phyloP scores from a whole-genome alignment of 352 stramenopile species.

The Phytophthora cactorum region DNA sequence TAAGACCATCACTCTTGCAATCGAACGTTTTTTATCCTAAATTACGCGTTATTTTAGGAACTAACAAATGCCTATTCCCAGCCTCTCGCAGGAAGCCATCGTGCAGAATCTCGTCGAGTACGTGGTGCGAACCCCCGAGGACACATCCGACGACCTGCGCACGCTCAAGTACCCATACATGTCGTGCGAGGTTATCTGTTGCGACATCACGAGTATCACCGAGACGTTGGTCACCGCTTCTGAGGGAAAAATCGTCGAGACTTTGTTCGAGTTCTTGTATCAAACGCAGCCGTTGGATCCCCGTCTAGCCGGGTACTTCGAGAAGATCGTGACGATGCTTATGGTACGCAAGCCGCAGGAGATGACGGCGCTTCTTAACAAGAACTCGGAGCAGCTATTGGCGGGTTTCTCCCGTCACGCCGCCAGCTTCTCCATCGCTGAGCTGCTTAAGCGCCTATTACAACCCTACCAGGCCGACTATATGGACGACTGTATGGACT shows the following conservation, averaged over 20 bases:
- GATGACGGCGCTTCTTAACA: slow-evolving; percentile 87
- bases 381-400: slow-evolving; percentile 77
- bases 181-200: slow-evolving; percentile 98
- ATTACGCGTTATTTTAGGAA: slow-evolving; percentile 1
- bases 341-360: slow-evolving; percentile 90
- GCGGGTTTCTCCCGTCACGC: slow-evolving; percentile 68
- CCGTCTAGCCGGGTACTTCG: slow-evolving; percentile 96
- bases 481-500: slow-evolving; percentile 90
- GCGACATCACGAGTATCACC: slow-evolving; percentile 94
- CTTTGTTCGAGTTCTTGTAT: slow-evolving; percentile 93
- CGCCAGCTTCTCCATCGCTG: slow-evolving; percentile 80
- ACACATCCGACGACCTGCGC: slow-evolving; percentile 62
- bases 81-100: slow-evolving; percentile 69
- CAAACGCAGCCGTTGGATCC: slow-evolving; percentile 87
- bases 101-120: slow-evolving; percentile 85
- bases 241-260: slow-evolving; percentile 82
- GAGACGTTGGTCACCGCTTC: slow-evolving; percentile 83
- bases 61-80: slow-evolving; percentile 24
- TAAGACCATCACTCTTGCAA: slow-evolving; percentile 38
- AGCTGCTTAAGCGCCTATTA: slow-evolving; percentile 84
- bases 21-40: not conserved
- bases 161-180: slow-evolving; percentile 97
- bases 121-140: slow-evolving; percentile 60
- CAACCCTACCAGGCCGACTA: slow-evolving; percentile 87
- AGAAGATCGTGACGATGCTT: slow-evolving; percentile 93